Percentiles rank a stretch among this genome's conserved stretches.
Conservation (phyloP, 2,329 filamentous ascomycete genomes). For the Ophiostoma australiae region DNA sequence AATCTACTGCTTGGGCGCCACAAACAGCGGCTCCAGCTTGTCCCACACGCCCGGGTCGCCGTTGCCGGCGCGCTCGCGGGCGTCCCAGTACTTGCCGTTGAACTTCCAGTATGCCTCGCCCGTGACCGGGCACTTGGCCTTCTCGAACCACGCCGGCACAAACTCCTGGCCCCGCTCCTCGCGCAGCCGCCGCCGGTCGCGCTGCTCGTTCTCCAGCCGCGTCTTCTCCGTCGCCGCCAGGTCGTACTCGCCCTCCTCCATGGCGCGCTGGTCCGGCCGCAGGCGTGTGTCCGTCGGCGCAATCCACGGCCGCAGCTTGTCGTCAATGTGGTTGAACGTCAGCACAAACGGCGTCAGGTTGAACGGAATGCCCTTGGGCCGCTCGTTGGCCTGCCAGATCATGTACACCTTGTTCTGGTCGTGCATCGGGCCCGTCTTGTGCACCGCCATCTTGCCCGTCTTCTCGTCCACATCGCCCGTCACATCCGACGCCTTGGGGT, state of each 20-base stretch:
- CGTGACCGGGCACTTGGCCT: constrained; percentile 67
- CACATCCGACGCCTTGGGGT: constrained; percentile 2
- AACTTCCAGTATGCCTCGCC: constrained; percentile 90
- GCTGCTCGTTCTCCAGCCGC: constrained; percentile 85
- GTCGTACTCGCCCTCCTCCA: constrained; percentile 98
- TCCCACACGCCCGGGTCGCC: constrained; percentile 60
- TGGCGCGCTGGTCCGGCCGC: constrained; percentile 88
- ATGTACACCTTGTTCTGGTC: constrained; percentile 75
- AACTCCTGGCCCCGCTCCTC: constrained; percentile 80
- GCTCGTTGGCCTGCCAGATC: constrained; percentile 83
- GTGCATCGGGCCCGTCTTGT: constrained; percentile 47
- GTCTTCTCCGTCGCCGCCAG: constrained; percentile 91
- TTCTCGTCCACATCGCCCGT: constrained; percentile 32
- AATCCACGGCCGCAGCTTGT: constrained; percentile 69
- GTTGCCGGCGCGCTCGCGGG: constrained; percentile 60
- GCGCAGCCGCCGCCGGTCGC: constrained; percentile 65
- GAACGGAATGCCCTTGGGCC: constrained; percentile 84
- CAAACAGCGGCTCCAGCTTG: constrained; percentile 68
- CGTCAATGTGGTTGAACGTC: constrained; percentile 86
- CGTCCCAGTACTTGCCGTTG: constrained; percentile 81
- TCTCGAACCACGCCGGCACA: constrained; percentile 76
- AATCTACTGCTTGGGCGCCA: neutral
- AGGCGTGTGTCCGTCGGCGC: constrained; percentile 92
- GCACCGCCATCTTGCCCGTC: constrained; percentile 35
- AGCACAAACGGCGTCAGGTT: constrained; percentile 95